phyloP scores from a whole-genome alignment of 345 rosid genomes.

The Linum usitatissimum region DNA sequence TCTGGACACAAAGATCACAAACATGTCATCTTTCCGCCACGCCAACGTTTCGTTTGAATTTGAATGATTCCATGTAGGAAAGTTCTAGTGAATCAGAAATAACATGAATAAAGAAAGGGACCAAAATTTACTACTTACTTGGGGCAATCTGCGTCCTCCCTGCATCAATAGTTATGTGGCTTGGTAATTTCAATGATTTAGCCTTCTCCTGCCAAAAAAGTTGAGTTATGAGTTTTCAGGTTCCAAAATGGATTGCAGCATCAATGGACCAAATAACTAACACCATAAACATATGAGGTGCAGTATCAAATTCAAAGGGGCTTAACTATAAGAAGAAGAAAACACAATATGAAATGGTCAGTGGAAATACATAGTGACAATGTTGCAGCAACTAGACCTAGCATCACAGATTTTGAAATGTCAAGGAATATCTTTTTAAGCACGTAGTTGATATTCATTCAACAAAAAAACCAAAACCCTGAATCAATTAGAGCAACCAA shows the following conservation, averaged over 20 bases:
- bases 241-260: no score
- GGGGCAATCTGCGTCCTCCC: constrained; percentile 99
- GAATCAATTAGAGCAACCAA: no score
- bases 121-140: constrained; percentile 47
- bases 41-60: background rate
- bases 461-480: no score
- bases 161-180: constrained; percentile 94
- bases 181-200: constrained; percentile 71
- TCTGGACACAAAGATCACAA: constrained; percentile 33
- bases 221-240: background rate
- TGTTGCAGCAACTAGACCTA: background rate
- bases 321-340: background rate
- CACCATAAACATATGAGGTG: background rate
- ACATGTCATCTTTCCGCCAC: background rate
- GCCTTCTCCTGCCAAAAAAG: constrained; percentile 76
- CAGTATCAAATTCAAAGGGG: no score
- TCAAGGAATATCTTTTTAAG: no score
- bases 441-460: no score
- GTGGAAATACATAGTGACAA: no score
- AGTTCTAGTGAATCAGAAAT: background rate
- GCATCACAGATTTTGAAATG: background rate
- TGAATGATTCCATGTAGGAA: background rate
- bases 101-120: background rate
- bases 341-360: no score
- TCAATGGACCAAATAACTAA: constrained; percentile 2